Evolutionary conservation across 768 basidiomycete species (phyloP).

Genomic region (Suillus alpinus): DNA sequence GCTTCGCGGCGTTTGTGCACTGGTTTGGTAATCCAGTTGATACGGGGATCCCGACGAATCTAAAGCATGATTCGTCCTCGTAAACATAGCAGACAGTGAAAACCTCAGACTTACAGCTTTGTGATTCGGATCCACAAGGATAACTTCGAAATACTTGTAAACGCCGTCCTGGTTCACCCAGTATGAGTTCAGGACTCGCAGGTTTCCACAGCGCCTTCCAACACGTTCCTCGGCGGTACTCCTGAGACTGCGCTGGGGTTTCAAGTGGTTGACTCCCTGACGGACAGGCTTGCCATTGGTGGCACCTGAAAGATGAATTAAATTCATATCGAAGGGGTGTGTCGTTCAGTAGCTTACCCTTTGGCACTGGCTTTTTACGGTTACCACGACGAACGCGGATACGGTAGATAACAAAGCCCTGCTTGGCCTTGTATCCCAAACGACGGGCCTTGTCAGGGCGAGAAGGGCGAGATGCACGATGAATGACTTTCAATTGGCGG

Average conservation of each 20-base stretch:
- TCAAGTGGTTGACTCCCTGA: constrained; percentile 99
- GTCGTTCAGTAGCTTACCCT: constrained; percentile 56
- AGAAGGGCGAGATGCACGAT: constrained; percentile 96
- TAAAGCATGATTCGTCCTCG: constrained; percentile 28
- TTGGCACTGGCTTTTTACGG: constrained; percentile 97
- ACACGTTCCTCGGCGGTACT: constrained; percentile 98
- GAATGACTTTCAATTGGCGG: constrained; percentile 96
- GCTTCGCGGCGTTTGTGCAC: constrained; percentile 99
- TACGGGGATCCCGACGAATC: constrained; percentile 94
- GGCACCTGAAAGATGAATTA: constrained; percentile 56
- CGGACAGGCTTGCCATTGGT: constrained; percentile 99
- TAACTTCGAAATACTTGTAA: constrained; percentile 99
- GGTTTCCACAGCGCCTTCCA: constrained; percentile 91
- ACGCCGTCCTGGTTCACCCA: constrained; percentile 99
- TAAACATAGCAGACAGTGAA: neutral
- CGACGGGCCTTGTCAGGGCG: constrained; percentile 99
- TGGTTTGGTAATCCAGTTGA: constrained; percentile 98
- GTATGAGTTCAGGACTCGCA: constrained; percentile 97
- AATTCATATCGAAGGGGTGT: neutral
- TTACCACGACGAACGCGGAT: constrained; percentile 96
- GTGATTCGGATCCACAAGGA: constrained; percentile 93
- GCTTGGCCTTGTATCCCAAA: constrained; percentile 99
- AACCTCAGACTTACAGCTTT: constrained; percentile 67
- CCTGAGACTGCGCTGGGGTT: constrained; percentile 91
- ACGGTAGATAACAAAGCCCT: constrained; percentile 98